Percentiles rank a stretch among this genome's conserved stretches.
Conservation (phyloP, 768 basidiomycete genomes). For the Auricularia sp. region DNA sequence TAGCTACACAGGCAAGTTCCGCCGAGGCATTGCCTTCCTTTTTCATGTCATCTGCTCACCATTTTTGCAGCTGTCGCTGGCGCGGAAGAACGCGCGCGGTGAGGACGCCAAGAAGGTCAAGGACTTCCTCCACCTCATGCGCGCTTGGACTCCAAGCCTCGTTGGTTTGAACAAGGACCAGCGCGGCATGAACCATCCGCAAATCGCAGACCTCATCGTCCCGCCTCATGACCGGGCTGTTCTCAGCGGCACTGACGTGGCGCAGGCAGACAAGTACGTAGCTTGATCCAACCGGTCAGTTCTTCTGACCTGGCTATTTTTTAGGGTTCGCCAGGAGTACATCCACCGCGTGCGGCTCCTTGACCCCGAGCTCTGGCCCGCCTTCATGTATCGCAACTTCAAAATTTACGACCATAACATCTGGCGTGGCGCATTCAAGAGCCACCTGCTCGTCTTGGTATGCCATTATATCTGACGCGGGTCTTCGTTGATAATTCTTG, state of each 20-base stretch:
- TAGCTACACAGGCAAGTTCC: neutral
- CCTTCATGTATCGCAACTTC: neutral
- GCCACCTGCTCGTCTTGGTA: neutral
- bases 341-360: neutral
- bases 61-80: neutral
- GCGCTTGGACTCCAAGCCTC: neutral
- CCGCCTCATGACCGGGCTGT: too few species aligned
- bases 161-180: too few species aligned
- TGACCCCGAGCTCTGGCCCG: neutral
- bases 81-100: neutral
- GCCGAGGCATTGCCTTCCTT: neutral
- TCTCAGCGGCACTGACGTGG: too few species aligned
- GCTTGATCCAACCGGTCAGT: neutral
- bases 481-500: neutral
- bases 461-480: neutral
- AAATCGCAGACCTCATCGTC: too few species aligned
- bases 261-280: neutral
- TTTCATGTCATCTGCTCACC: neutral
- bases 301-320: neutral
- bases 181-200: too few species aligned
- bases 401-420: neutral
- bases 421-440: neutral
- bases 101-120: constrained; percentile 3
- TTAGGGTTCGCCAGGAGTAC: neutral
- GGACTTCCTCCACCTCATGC: neutral